Evolutionary conservation across 2,329 filamentous ascomycete genomes (phyloP).

Genomic region (Alternaria postmessia): DNA sequence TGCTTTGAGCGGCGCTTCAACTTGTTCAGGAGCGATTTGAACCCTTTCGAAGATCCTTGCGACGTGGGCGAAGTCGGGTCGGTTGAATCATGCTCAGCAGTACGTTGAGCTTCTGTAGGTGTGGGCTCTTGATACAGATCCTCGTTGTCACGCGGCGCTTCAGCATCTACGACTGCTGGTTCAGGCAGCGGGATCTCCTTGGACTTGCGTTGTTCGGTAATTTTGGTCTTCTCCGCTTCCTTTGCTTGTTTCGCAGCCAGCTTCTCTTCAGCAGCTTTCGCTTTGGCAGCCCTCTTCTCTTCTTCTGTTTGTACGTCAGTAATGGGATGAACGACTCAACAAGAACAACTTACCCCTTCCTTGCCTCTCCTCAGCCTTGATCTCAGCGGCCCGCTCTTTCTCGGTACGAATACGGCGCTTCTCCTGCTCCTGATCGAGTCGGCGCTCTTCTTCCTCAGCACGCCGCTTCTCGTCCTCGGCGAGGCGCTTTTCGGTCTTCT

Average conservation of each 20-base stretch:
- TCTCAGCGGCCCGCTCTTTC: slow-evolving; percentile 58
- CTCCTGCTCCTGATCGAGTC: slow-evolving; percentile 70
- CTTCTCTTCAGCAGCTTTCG: slow-evolving; percentile 62
- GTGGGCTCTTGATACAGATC: slow-evolving; percentile 32
- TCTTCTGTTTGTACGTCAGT: slow-evolving; percentile 57
- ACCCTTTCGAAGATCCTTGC: slow-evolving; percentile 44
- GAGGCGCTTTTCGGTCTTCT: slow-evolving; percentile 75
- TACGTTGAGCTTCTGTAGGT: slow-evolving; percentile 10
- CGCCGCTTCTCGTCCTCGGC: slow-evolving; percentile 73
- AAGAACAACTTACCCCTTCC: slow-evolving; percentile 63
- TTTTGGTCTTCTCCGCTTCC: slow-evolving; percentile 57
- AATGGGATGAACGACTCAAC: not conserved
- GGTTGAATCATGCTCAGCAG: slow-evolving; percentile 17
- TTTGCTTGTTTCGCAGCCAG: slow-evolving; percentile 48
- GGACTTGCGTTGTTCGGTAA: slow-evolving; percentile 63
- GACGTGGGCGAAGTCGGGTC: slow-evolving; percentile 35
- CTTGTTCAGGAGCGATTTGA: slow-evolving; percentile 50
- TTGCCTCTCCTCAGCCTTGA: slow-evolving; percentile 57
- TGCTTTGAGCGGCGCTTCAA: slow-evolving; percentile 52
- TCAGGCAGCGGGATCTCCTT: slow-evolving; percentile 42
- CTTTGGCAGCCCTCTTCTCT: slow-evolving; percentile 59
- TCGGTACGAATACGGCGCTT: slow-evolving; percentile 67
- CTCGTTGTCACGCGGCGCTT: slow-evolving; percentile 20
- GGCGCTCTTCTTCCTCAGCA: slow-evolving; percentile 68
- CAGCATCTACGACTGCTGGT: slow-evolving; percentile 12